phyloP scores from a whole-genome alignment of 2,329 filamentous ascomycete genomes.

The Botryotinia globosa region DNA sequence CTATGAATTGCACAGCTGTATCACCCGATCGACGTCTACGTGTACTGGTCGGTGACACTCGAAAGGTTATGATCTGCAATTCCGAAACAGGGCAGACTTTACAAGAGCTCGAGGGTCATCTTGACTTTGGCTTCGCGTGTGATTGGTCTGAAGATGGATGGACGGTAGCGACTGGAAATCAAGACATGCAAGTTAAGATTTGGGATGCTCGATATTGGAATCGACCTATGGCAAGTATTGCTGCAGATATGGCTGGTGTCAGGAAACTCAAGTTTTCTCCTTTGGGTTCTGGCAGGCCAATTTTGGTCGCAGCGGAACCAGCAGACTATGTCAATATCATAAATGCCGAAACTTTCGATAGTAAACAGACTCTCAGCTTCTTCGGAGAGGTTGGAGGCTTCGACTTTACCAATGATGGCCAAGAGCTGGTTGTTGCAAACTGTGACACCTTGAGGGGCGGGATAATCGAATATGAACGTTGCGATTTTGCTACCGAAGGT shows the following conservation, averaged over 20 bases:
- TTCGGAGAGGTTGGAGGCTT: conserved; percentile 74
- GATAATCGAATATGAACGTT: conserved; percentile 39
- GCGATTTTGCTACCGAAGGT: conserved; percentile 30
- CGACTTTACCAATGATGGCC: conserved; percentile 63
- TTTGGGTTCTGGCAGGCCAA: conserved; percentile 61
- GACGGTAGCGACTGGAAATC: conserved; percentile 72
- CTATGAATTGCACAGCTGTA: conserved; percentile 71
- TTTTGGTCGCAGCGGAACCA: conserved; percentile 72
- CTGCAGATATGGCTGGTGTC: conserved; percentile 65
- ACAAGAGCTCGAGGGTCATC: conserved; percentile 60
- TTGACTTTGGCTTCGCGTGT: conserved; percentile 71
- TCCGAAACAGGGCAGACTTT: conserved; percentile 62
- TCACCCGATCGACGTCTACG: conserved; percentile 70
- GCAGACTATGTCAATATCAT: conserved; percentile 72
- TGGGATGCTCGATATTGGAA: conserved; percentile 74
- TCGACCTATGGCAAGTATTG: conserved; percentile 52
- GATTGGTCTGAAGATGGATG: conserved; percentile 78
- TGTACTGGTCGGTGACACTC: conserved; percentile 68
- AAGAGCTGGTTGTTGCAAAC: conserved; percentile 66
- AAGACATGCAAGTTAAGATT: conserved; percentile 70
- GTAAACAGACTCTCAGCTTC: conserved; percentile 68
- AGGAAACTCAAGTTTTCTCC: conserved; percentile 71
- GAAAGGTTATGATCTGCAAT: conserved; percentile 64
- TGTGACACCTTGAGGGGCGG: conserved; percentile 65
- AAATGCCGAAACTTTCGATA: conserved; percentile 60